Conservation (phyloP, 345 rosid species). For the Citropsis articulata region DNA sequence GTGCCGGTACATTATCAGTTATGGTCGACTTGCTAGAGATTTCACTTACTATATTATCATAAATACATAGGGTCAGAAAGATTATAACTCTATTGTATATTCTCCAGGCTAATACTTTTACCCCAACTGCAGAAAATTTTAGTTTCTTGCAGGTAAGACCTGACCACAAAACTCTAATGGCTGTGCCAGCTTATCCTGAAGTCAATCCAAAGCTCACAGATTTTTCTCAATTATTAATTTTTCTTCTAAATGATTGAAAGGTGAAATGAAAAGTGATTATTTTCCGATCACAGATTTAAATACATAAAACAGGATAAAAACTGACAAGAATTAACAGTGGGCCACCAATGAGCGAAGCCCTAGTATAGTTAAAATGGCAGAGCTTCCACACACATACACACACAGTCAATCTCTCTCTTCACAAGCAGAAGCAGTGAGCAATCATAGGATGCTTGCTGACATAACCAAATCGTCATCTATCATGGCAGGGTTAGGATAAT, state of each 20-base stretch:
- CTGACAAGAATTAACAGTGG: background rate
- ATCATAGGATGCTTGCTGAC: constrained; percentile 27
- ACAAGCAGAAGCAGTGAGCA: constrained; percentile 6
- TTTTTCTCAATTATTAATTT: background rate
- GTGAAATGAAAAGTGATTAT: too few relatives aligned
- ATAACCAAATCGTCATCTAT: constrained; percentile 29
- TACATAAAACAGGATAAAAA: background rate
- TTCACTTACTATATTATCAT: background rate
- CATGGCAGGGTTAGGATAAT: constrained; percentile 14
- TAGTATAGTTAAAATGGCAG: constrained; percentile 15
- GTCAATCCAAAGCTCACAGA: background rate
- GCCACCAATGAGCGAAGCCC: constrained; percentile 8
- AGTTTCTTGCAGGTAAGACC: background rate
- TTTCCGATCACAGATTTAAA: background rate
- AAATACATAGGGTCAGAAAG: background rate
- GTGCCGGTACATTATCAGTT: background rate
- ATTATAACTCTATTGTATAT: background rate
- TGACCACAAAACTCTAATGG: background rate
- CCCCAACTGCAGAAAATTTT: background rate
- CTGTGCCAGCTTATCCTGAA: background rate
- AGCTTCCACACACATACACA: background rate
- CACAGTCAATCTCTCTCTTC: background rate
- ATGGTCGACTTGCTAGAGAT: background rate
- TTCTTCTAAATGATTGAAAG: background rate
- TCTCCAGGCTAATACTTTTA: background rate